Conservation (phyloP, 805 yeast species). For the Lachancea lanzarotensis region DNA sequence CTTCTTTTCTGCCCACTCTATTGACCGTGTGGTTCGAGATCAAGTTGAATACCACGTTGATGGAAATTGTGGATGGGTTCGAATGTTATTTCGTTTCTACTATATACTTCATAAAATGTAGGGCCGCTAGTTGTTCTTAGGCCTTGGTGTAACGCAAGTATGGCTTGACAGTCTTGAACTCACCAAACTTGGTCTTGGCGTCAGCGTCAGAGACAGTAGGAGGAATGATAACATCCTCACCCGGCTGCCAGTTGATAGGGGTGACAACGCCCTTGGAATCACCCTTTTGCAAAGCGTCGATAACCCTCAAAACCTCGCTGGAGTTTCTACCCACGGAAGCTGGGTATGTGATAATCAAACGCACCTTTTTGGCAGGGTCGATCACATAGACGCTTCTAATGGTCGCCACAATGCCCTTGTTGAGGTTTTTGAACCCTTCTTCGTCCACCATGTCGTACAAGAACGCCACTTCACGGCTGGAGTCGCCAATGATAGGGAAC, state of each 20-base stretch:
- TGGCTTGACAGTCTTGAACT: constrained; percentile 81
- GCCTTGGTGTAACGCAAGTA: constrained; percentile 69
- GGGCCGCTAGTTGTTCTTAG: constrained; percentile 6
- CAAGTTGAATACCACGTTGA: too few species aligned
- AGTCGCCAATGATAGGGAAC: constrained; percentile 90
- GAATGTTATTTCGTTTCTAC: constrained; percentile 1
- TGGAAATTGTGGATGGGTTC: neutral
- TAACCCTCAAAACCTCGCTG: constrained; percentile 82
- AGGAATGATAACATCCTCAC: constrained; percentile 89
- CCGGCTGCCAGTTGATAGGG: constrained; percentile 86
- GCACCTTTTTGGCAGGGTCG: constrained; percentile 84
- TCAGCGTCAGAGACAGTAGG: constrained; percentile 75
- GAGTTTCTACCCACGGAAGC: constrained; percentile 94
- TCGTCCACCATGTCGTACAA: constrained; percentile 84
- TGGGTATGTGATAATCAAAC: constrained; percentile 83
- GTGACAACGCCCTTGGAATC: constrained; percentile 82
- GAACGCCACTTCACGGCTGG: constrained; percentile 76
- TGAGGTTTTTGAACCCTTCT: constrained; percentile 69
- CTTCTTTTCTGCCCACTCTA: too few species aligned
- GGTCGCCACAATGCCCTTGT: constrained; percentile 71
- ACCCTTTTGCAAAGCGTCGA: constrained; percentile 81
- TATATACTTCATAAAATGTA: neutral
- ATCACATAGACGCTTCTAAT: constrained; percentile 89
- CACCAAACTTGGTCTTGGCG: constrained; percentile 77
- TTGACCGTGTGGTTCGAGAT: too few species aligned